Evolutionary conservation across 176 grass and related monocot species (phyloP).

Genomic region (Rhipidocladum racemiflorum): DNA sequence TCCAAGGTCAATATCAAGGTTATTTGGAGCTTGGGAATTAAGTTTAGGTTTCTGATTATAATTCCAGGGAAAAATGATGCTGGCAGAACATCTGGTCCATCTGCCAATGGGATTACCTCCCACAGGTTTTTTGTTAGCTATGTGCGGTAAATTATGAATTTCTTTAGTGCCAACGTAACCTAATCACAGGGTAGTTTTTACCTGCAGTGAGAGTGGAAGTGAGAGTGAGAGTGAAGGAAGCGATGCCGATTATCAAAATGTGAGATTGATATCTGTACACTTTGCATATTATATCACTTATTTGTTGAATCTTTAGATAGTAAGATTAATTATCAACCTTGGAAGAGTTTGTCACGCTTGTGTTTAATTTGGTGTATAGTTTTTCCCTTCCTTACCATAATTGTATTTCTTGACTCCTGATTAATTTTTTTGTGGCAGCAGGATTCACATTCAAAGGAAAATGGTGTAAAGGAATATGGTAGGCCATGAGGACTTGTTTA

Average conservation of each 20-base stretch:
- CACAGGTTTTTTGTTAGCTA: slow-evolving; percentile 55
- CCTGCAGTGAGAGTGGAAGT: slow-evolving; percentile 78
- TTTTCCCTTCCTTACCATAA: neutral
- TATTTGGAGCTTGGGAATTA: slow-evolving; percentile 35
- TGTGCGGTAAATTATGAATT: slow-evolving; percentile 3
- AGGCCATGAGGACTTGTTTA: slow-evolving; percentile 28
- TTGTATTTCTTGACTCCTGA: slow-evolving; percentile 8
- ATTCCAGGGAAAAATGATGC: slow-evolving; percentile 70
- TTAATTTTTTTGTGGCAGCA: slow-evolving; percentile 25
- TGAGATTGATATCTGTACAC: slow-evolving; percentile 38
- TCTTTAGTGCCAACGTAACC: neutral
- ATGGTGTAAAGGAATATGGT: slow-evolving; percentile 59
- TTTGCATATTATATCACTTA: slow-evolving; percentile 4
- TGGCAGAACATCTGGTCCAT: slow-evolving; percentile 64
- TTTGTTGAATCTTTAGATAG: neutral
- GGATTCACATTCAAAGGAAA: slow-evolving; percentile 67
- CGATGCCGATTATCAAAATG: slow-evolving; percentile 87
- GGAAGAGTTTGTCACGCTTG: neutral
- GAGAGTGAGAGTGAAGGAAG: slow-evolving; percentile 93
- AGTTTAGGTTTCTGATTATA: slow-evolving; percentile 58
- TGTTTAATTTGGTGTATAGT: neutral
- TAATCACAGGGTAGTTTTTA: slow-evolving; percentile 33
- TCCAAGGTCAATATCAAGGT: slow-evolving; percentile 48
- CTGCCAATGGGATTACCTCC: slow-evolving; percentile 64
- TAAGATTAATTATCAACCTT: neutral